Evolutionary conservation across 257 asterid genomes (phyloP).

Genomic region (Coffea canephora): DNA sequence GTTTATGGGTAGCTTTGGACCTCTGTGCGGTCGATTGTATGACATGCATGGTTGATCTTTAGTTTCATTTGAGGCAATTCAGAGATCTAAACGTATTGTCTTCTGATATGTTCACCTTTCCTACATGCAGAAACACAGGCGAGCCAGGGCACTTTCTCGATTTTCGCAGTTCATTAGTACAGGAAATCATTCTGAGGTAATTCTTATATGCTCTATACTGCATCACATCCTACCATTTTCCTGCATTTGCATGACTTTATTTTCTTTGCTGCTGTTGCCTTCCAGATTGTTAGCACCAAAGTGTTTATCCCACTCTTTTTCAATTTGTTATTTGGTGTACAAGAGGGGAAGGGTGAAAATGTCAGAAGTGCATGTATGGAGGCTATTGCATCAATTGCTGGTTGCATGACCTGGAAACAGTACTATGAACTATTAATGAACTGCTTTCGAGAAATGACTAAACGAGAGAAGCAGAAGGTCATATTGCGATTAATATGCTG

Average conservation of each 20-base stretch:
- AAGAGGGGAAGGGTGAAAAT: slow-evolving; percentile 86
- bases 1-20: too few species aligned
- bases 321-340: slow-evolving; percentile 64
- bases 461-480: slow-evolving; percentile 73
- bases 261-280: slow-evolving; percentile 6
- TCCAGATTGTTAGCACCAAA: slow-evolving; percentile 63
- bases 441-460: slow-evolving; percentile 72
- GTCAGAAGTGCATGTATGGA: slow-evolving; percentile 74
- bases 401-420: slow-evolving; percentile 72
- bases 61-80: neutral
- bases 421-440: slow-evolving; percentile 56
- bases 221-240: neutral
- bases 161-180: slow-evolving; percentile 47
- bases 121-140: slow-evolving; percentile 74
- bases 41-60: too few species aligned
- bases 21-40: too few species aligned
- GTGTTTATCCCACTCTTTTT: slow-evolving; percentile 80
- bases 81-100: slow-evolving; percentile 3
- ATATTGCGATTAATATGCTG: slow-evolving; percentile 66
- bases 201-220: slow-evolving; percentile 11
- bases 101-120: neutral
- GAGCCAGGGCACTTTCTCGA: slow-evolving; percentile 85
- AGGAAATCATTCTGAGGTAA: slow-evolving; percentile 65
- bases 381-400: slow-evolving; percentile 73
- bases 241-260: slow-evolving; percentile 15